A percentile compares a stretch with the other conserved stretches of the same genome.
phyloP scores from a whole-genome alignment of 1,139 yeast genomes.

The Magnusiomyces sp. region DNA sequence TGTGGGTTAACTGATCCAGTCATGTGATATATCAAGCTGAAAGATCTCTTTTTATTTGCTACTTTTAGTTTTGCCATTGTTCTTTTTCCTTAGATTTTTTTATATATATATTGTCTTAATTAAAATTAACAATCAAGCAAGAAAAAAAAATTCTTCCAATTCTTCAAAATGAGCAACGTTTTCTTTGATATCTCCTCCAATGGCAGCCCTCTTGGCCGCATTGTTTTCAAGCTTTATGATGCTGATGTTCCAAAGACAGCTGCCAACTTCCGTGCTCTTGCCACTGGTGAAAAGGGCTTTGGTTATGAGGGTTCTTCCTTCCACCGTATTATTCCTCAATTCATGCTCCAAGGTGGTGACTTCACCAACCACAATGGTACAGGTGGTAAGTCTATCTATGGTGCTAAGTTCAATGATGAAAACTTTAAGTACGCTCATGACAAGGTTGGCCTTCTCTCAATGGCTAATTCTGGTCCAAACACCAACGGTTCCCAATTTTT shows the following conservation, averaged over 20 bases:
- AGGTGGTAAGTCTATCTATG: constrained; percentile 94
- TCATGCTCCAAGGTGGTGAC: constrained; percentile 98
- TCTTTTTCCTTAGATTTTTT: constrained; percentile 9
- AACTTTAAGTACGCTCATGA: constrained; percentile 82
- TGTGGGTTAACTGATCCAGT: no score
- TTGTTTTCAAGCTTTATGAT: constrained; percentile 72
- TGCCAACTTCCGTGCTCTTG: constrained; percentile 63
- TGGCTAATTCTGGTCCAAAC: constrained; percentile 99
- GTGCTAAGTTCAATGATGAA: constrained; percentile 80
- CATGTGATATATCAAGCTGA: constrained; percentile 11
- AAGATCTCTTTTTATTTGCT: constrained; percentile 21
- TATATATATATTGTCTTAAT: constrained; percentile 9
- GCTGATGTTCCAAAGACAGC: constrained; percentile 90
- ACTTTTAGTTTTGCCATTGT: constrained; percentile 16
- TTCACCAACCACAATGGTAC: constrained; percentile 88
- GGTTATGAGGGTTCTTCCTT: constrained; percentile 79
- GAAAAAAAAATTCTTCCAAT: no score
- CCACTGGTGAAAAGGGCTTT: constrained; percentile 72
- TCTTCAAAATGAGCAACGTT: constrained; percentile 40
- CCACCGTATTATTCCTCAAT: constrained; percentile 91
- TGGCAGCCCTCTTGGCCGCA: constrained; percentile 59
- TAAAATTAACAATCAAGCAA: constrained; percentile 16
- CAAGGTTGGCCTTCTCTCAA: constrained; percentile 75
- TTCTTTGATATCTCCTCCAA: constrained; percentile 82
- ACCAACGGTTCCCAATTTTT: constrained; percentile 99